Evolutionary conservation across 176 grass and related monocot species (phyloP), one percentile per base, ranked within the genome.

Genomic region (Aegilops sharonensis): DNA sequence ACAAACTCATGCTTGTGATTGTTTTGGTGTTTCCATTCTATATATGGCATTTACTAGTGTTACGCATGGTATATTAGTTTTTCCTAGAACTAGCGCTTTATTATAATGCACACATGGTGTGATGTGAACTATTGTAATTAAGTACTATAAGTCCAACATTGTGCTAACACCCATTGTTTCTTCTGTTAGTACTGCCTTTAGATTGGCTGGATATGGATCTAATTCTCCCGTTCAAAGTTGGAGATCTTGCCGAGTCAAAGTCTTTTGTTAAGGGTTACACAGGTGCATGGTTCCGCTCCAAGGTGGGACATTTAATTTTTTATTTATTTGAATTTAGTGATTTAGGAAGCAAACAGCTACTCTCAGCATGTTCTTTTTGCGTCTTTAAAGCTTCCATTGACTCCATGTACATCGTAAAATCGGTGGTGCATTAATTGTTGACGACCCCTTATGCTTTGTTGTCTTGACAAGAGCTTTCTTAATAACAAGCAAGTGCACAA

Each of bases 231-330:
- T 96, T 87, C 50, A 77, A 88, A 66, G 14, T 63, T 64, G 91
- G 89, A 13, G 81, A 94, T 35, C 59, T 88, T 24, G 89, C 81
- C 9, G 91, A 97, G 69, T 13, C 61, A 7, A 94, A 42, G 27
- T 78, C 75, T 83, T 87, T 87, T 59, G 5, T 64, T 1, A 5
- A 8, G 5, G 94, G 91, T 37, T 97, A 2, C 78, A 75, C 56
- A 20, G 85, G 91, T 13, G 83, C 91, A 29, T 97, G 94, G 94
- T 97, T 97, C 84, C 87, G 82, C 27, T 97, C 85, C 69, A 96
- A 94, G 94, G 91, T 96, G 27, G 61, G 32, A 11, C 13, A 2
- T 37, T 24, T 50, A 9, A 24, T 48, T 13, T 63, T 11, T 81
- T 68, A 2, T 72, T 18, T 18, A 30, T 65, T 84, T 84, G 15